A percentile compares a stretch with the other conserved stretches of the same genome.
Conservation (phyloP, 2,329 filamentous ascomycete species). For the Colletotrichum noveboracense region DNA sequence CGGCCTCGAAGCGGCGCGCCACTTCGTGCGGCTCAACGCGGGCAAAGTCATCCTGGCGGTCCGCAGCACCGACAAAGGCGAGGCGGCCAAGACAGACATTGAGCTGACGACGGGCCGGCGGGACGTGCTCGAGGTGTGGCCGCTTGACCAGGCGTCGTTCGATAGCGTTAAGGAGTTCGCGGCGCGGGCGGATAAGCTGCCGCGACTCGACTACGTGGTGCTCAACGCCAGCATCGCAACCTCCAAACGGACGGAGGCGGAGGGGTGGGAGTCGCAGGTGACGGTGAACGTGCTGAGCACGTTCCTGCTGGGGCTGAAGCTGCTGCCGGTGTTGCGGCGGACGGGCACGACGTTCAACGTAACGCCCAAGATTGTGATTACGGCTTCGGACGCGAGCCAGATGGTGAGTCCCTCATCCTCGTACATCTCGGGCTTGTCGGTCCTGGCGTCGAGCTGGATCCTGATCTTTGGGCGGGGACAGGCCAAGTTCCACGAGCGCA, state of each 20-base stretch:
- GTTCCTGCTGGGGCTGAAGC: conserved; percentile 45
- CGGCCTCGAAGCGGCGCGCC: conserved; percentile 45
- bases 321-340: conserved; percentile 46
- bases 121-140: conserved; percentile 45
- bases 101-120: conserved; percentile 5
- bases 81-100: conserved; percentile 42
- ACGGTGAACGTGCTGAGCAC: conserved; percentile 54
- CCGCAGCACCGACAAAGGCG: conserved; percentile 43
- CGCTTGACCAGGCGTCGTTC: conserved; percentile 42
- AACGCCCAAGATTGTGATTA: conserved; percentile 40
- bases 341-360: conserved; percentile 37
- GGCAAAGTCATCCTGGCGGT: conserved; percentile 47
- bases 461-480: conserved; percentile 7
- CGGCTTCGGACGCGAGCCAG: conserved; percentile 42
- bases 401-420: conserved; percentile 16
- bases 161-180: conserved; percentile 38
- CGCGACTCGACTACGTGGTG: conserved; percentile 40
- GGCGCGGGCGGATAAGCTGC: conserved; percentile 28
- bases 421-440: background rate
- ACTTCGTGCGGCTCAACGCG: conserved; percentile 44
- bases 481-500: conserved; percentile 38
- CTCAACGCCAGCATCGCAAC: conserved; percentile 38
- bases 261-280: conserved; percentile 47
- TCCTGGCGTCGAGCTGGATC: background rate
- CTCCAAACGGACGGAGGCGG: conserved; percentile 23